Evolutionary conservation across 139 green algal species (phyloP), one percentile per base, ranked within the genome.

Genomic region (Chlorella ohadii): DNA sequence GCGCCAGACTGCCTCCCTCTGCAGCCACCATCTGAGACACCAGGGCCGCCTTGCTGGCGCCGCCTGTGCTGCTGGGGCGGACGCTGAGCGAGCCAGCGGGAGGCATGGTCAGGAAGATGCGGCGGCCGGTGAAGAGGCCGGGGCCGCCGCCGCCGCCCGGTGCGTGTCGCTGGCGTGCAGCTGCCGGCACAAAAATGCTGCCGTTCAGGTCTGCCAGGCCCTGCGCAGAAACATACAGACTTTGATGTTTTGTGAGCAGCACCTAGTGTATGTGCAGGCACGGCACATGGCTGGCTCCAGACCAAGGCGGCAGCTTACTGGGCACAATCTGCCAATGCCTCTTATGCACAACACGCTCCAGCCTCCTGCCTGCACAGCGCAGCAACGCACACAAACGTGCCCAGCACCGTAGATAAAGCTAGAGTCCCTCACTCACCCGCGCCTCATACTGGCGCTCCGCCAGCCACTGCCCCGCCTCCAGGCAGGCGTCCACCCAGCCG

Each of bases 401-500:
- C 61, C 31, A 67, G 28, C 61, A n/a, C n/a, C n/a, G n/a, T n/a
- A n/a, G n/a, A n/a, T n/a, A n/a, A n/a, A n/a, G n/a, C n/a, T n/a
- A n/a, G n/a, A n/a, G n/a, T n/a, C n/a, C n/a, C n/a, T n/a, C n/a
- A n/a, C n/a, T n/a, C 70, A 63, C 87, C 78, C 64, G 34, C 1
- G 91, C 86, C 66, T 91, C 74, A 47, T 82, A 89, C 22, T 23
- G n/a, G 0, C 33, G 27, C 82, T 91, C 88, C 15, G 64, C 39
- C 56, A 89, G 41, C 81, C 86, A 87, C 19, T 33, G 5, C 12
- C 82, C 77, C 28, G 76, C 75, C 12, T 63, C 36, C 47, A 86
- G 28, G 70, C 82, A 91, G 28, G 87, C 88, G 11, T 84, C 78
- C 55, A 91, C 15, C 86, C 87, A 91, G 44, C 66, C 61, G 61